Evolutionary conservation across 257 asterid species (phyloP).

Genomic region (Ajuga chamaepitys): DNA sequence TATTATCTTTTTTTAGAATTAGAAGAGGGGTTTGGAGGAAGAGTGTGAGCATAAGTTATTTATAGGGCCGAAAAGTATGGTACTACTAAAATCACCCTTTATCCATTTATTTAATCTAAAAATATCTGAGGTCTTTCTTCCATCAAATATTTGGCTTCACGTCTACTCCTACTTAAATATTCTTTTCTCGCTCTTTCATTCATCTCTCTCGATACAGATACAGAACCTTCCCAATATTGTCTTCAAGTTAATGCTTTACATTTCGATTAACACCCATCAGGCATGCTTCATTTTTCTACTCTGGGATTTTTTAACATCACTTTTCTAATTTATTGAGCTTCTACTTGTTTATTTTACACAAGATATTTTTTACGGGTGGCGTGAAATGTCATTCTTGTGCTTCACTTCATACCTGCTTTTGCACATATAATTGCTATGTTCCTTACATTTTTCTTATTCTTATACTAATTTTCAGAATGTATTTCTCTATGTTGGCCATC

Average conservation of each 20-base stretch:
- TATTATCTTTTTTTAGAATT: too few relatives aligned
- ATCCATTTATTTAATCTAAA: too few relatives aligned
- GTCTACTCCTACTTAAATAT: slow-evolving; percentile 20
- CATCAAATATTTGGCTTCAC: slow-evolving; percentile 15
- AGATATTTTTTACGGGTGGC: neutral
- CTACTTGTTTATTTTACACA: neutral
- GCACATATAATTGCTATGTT: neutral
- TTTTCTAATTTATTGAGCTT: neutral
- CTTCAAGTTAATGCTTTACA: slow-evolving; percentile 21
- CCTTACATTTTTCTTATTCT: neutral
- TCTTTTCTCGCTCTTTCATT: slow-evolving; percentile 28
- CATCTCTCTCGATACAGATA: neutral
- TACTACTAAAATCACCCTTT: too few relatives aligned
- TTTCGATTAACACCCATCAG: slow-evolving; percentile 20
- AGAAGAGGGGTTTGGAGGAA: too few relatives aligned
- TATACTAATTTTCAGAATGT: neutral
- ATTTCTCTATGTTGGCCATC: neutral
- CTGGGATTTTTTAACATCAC: neutral
- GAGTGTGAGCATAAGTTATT: too few relatives aligned
- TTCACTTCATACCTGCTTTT: neutral
- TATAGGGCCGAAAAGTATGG: too few relatives aligned
- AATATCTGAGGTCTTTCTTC: slow-evolving; percentile 10
- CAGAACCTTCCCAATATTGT: neutral
- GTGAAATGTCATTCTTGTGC: slow-evolving; percentile 1
- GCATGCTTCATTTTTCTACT: slow-evolving; percentile 7